Conservation (phyloP, 106 monocot species). For the Dioscorea dumetorum region DNA sequence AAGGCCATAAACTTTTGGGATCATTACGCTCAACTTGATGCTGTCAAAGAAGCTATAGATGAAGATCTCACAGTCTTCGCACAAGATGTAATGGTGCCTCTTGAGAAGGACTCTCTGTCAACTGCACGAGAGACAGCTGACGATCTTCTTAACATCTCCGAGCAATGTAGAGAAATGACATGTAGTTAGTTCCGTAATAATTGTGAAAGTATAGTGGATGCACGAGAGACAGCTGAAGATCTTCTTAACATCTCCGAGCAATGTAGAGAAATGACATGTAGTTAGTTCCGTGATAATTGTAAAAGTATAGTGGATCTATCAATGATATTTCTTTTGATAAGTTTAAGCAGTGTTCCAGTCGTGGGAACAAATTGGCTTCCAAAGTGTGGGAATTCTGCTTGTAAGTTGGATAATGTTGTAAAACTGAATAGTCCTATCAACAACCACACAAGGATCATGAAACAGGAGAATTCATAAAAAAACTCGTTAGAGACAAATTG, state of each 20-base stretch:
- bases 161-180: no score
- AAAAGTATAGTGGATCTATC: conserved; percentile 43
- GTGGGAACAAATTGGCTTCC: conserved; percentile 37
- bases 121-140: no score
- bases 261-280: no score
- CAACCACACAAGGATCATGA: neutral
- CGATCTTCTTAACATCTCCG: no score
- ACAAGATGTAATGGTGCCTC: conserved; percentile 31
- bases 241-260: no score
- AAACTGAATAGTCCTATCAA: no score
- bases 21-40: conserved; percentile 58
- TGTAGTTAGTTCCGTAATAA: no score
- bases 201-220: no score
- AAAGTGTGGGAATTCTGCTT: conserved; percentile 7
- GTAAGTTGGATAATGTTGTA: neutral
- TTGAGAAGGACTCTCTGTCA: conserved; percentile 28
- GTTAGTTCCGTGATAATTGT: no score
- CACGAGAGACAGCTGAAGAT: no score
- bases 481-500: conserved; percentile 8
- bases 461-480: neutral
- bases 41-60: conserved; percentile 48
- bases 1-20: no score
- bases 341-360: conserved; percentile 54
- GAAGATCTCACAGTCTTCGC: conserved; percentile 37
- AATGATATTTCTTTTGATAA: conserved; percentile 43